Conservation (phyloP, 2,329 filamentous ascomycete genomes). For the Ophiobolus disseminans region DNA sequence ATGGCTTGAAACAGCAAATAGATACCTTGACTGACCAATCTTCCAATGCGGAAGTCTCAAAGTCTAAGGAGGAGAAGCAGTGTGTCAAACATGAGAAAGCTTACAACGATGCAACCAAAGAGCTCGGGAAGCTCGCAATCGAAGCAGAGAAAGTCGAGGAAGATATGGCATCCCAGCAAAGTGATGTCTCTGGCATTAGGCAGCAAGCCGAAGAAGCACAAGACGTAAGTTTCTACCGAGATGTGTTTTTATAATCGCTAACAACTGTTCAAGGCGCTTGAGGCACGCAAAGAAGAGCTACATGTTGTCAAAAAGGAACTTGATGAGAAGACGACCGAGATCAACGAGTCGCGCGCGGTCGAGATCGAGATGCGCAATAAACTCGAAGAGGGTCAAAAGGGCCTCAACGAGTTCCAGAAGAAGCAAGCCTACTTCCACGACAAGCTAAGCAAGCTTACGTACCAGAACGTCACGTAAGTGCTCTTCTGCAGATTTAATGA, state of each 20-base stretch:
- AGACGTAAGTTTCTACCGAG: constrained; percentile 62
- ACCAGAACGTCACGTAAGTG: constrained; percentile 72
- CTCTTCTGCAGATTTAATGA: too few species aligned
- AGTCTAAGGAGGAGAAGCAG: constrained; percentile 93
- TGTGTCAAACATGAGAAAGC: constrained; percentile 86
- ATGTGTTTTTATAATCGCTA: too few species aligned
- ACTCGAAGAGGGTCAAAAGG: constrained; percentile 94
- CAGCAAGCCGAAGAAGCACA: constrained; percentile 81
- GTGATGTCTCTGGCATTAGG: constrained; percentile 75
- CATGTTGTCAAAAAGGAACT: constrained; percentile 81
- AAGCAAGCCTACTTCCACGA: constrained; percentile 86
- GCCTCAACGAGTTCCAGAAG: constrained; percentile 83
- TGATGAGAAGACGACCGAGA: constrained; percentile 81
- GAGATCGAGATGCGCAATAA: constrained; percentile 99
- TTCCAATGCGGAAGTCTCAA: constrained; percentile 84
- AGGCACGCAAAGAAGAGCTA: constrained; percentile 81
- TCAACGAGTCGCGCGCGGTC: constrained; percentile 85
- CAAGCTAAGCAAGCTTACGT: constrained; percentile 80
- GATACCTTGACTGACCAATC: constrained; percentile 79
- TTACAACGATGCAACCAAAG: constrained; percentile 76
- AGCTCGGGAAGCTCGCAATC: constrained; percentile 72
- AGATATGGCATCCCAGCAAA: constrained; percentile 79
- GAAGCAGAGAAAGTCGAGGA: constrained; percentile 81
- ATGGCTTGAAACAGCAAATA: constrained; percentile 83
- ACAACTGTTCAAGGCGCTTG: constrained; percentile 63